Evolutionary conservation across 768 basidiomycete genomes (phyloP).

Genomic region (Nevesoporus exiguus): DNA sequence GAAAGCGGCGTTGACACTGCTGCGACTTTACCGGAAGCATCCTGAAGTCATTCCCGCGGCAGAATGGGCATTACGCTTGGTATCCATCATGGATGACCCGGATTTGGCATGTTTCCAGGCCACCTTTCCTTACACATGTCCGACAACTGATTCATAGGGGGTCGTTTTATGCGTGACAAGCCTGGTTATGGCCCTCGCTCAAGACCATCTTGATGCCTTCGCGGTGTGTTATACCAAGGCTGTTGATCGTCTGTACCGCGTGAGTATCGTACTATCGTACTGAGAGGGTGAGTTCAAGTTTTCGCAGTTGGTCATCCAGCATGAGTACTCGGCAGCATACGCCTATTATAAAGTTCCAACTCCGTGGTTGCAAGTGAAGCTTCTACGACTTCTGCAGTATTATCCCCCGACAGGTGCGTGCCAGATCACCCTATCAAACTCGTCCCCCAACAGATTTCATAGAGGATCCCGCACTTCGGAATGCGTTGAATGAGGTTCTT

Average conservation of each 20-base stretch:
- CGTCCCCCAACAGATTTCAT: constrained; percentile 5
- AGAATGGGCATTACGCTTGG: constrained; percentile 94
- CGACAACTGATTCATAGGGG: constrained; percentile 49
- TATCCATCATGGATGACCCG: constrained; percentile 92
- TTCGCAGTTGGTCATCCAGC: constrained; percentile 80
- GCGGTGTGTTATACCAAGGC: constrained; percentile 93
- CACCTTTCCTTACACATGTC: background rate
- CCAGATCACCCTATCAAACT: background rate
- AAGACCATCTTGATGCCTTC: constrained; percentile 88
- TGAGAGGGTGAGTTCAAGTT: constrained; percentile 7
- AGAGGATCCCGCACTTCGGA: constrained; percentile 83
- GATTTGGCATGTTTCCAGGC: constrained; percentile 60
- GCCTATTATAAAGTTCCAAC: constrained; percentile 97
- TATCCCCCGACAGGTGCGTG: constrained; percentile 88
- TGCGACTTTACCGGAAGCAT: constrained; percentile 93
- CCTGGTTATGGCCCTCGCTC: constrained; percentile 89
- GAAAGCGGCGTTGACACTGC: constrained; percentile 92
- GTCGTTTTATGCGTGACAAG: constrained; percentile 94
- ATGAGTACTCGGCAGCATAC: constrained; percentile 85
- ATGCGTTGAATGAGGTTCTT: constrained; percentile 76
- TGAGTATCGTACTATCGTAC: constrained; percentile 32
- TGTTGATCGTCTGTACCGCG: constrained; percentile 82
- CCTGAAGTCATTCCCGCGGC: constrained; percentile 89
- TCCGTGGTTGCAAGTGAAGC: constrained; percentile 96
- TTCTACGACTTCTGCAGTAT: constrained; percentile 89